Conservation (phyloP, 108 stramenopile genomes). For the Conticribra guillardii region DNA sequence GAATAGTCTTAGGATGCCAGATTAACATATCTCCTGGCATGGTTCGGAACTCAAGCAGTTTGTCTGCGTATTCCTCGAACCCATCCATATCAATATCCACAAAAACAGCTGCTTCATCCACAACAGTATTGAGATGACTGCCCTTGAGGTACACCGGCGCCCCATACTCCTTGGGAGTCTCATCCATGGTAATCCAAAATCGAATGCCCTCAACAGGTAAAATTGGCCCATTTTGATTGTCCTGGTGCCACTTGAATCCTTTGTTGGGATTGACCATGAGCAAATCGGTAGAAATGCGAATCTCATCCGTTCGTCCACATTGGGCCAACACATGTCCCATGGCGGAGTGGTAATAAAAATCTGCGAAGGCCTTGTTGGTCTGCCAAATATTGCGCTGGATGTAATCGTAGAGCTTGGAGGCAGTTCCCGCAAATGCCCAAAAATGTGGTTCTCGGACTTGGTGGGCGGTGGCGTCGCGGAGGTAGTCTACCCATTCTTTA, state of each 20-base stretch:
- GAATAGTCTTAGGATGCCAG: slow-evolving; percentile 93
- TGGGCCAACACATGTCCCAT: slow-evolving; percentile 87
- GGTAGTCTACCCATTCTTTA: slow-evolving; percentile 87
- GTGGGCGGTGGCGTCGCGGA: slow-evolving; percentile 72
- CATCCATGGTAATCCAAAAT: slow-evolving; percentile 96
- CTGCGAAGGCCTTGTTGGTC: slow-evolving; percentile 88
- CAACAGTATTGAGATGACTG: slow-evolving; percentile 78
- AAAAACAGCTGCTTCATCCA: slow-evolving; percentile 85
- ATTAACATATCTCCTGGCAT: slow-evolving; percentile 93
- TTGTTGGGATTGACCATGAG: slow-evolving; percentile 96
- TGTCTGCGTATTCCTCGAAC: slow-evolving; percentile 75
- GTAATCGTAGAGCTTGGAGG: slow-evolving; percentile 93
- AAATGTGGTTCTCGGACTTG: slow-evolving; percentile 89
- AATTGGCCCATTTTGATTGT: slow-evolving; percentile 95
- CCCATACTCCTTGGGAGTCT: slow-evolving; percentile 88
- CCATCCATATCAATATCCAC: slow-evolving; percentile 86
- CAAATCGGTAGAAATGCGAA: slow-evolving; percentile 87
- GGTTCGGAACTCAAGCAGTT: slow-evolving; percentile 76
- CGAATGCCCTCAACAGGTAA: slow-evolving; percentile 83
- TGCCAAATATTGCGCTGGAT: slow-evolving; percentile 94
- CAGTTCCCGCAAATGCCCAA: slow-evolving; percentile 92
- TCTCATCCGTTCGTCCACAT: slow-evolving; percentile 81
- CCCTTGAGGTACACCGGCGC: slow-evolving; percentile 93
- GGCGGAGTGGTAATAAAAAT: slow-evolving; percentile 91
- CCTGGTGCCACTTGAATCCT: slow-evolving; percentile 96